Conservation (phyloP, 176 grass and related monocot genomes). For the Avena atlantica region DNA sequence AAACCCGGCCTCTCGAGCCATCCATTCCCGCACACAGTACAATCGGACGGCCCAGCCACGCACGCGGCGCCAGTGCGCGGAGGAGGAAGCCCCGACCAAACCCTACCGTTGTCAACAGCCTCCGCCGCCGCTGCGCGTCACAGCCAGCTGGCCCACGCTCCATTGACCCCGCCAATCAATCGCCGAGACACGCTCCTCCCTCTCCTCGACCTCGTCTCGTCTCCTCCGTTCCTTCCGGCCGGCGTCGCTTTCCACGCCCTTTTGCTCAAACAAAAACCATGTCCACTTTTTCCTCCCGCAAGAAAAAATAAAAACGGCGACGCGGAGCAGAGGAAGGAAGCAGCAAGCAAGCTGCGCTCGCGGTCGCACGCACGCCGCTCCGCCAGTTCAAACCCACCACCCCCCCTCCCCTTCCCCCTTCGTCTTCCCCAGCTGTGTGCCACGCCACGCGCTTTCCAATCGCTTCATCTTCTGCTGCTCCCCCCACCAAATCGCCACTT, state of each 20-base stretch:
- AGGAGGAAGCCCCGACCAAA: neutral
- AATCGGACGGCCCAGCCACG: slow-evolving; percentile 35
- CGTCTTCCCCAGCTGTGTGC: slow-evolving; percentile 41
- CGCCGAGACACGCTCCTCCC: slow-evolving; percentile 38
- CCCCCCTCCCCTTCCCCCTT: neutral
- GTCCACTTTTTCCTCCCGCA: slow-evolving; percentile 12
- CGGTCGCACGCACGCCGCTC: slow-evolving; percentile 44
- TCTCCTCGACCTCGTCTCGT: slow-evolving; percentile 29
- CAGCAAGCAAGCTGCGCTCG: slow-evolving; percentile 39
- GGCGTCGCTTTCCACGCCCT: slow-evolving; percentile 52
- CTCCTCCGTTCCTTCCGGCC: neutral
- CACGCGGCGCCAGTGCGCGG: slow-evolving; percentile 1
- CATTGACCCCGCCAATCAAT: neutral
- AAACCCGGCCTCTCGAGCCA: neutral
- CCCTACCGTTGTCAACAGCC: slow-evolving; percentile 41
- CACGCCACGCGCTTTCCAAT: slow-evolving; percentile 66
- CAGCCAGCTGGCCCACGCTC: neutral
- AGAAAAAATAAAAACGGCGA: neutral
- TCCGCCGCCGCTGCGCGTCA: neutral
- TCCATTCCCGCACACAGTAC: neutral
- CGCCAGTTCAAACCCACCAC: slow-evolving; percentile 68
- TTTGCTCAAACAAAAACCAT: slow-evolving; percentile 41
- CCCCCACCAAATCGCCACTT: slow-evolving; percentile 25
- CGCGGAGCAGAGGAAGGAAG: slow-evolving; percentile 8
- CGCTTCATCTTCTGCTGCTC: slow-evolving; percentile 46